Base-by-base conservation (phyloP, 2,329 filamentous ascomycete species). In the Fusarium heterosporum region DNA sequence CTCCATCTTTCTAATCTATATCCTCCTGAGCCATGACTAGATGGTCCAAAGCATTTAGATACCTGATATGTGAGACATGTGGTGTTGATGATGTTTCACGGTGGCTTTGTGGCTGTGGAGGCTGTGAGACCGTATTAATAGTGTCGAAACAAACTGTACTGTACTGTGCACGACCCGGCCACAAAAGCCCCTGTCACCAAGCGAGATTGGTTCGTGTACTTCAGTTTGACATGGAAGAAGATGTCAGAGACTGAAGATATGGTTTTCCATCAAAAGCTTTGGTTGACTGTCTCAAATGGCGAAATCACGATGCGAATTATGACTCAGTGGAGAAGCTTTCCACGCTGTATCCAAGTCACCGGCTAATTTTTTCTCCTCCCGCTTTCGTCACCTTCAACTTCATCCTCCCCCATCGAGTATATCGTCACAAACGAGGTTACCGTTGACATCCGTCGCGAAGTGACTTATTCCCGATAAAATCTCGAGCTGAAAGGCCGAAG, bases 361-460 rank as follows among this genome's bases (percentile, higher is more conserved):
- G 47, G 66, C 66, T 68, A 68, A 69, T 69, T n/a, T 60, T 69
- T 69, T 69, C 66, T 69, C 66, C 66, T 67, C 55, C 51, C 58
- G 19, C 36, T 64, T 61, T 64, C 62, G 42, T 67, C 66, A 69
- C 58, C 30, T 54, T 63, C 49, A 64, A 53, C 54, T 22, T 62
- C 49, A 52, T 52, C n/a, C 25, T 54, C 38, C 30, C 36, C 36
- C 22, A 22, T 55, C 38, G n/a, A 36, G 16, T 49, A 34, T 56
- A 54, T 55, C 54, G 51, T 48, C 46, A 48, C 61, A 52, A 32
- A 22, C 45, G 38, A 29, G 34, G 34, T 16, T 19, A 22, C 17
- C 11, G n/a, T 40, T 32, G 46, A 22, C 11, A 36, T 29, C 22
- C 42, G 26, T 39, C 32, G 19, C 26, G 6, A 34, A 32, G 17